A percentile compares a stretch with the other conserved stretches of the same genome.
Evolutionary conservation across 805 yeast genomes (phyloP).

Genomic region (Candida peoriensis): DNA sequence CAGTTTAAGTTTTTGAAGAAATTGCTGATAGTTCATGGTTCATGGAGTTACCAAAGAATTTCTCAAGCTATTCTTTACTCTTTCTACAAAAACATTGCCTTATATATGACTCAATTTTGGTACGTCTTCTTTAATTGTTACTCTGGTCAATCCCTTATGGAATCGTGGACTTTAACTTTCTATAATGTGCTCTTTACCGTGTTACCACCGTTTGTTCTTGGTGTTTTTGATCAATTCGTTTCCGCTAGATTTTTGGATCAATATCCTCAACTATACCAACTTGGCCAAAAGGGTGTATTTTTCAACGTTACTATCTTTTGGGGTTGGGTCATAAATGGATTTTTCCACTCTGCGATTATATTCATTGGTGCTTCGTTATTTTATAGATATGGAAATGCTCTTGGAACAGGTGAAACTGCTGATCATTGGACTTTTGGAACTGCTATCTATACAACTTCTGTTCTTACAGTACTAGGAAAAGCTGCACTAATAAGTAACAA

Average conservation of each 20-base stretch:
- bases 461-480: conserved; percentile 86
- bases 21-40: conserved; percentile 85
- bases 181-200: conserved; percentile 94
- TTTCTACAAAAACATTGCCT: conserved; percentile 90
- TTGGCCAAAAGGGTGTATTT: conserved; percentile 85
- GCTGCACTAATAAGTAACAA: conserved; percentile 88
- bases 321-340: conserved; percentile 97
- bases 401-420: conserved; percentile 63
- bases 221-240: conserved; percentile 95
- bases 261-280: conserved; percentile 86
- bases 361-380: conserved; percentile 69
- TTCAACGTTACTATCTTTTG: conserved; percentile 90
- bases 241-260: conserved; percentile 83
- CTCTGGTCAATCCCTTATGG: conserved; percentile 94
- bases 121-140: conserved; percentile 87
- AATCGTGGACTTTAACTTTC: conserved; percentile 96
- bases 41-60: conserved; percentile 96
- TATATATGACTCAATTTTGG: conserved; percentile 99
- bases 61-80: conserved; percentile 91
- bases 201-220: conserved; percentile 92
- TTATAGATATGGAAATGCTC: conserved; percentile 60
- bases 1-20: conserved; percentile 86
- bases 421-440: conserved; percentile 97
- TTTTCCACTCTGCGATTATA: conserved; percentile 84
- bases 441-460: conserved; percentile 80